Base-by-base conservation (phyloP, 768 basidiomycete genomes). In the Lentinula detonsa region DNA sequence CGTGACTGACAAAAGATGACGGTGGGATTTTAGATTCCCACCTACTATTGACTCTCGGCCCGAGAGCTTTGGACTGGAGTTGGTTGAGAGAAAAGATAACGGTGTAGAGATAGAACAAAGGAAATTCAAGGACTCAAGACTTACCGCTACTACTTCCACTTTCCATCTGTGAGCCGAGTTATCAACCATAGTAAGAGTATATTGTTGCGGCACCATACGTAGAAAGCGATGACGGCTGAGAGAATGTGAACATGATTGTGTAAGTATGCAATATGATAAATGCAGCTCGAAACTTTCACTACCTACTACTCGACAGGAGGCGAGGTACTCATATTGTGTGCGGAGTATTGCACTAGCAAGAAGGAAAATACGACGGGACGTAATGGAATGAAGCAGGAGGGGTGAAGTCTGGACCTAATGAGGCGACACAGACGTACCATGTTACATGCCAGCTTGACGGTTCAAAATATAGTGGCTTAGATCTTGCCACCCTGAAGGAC, bases 401-500 rank as follows among this genome's bases (percentile, higher is more conserved):
- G n/a, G 43, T 21, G 16, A 15, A 15, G 43, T 18, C 16, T 18
- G 7, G 16, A 45, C 15, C 16, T 10, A 45, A 15, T 16, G n/a
- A 18, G 39, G 9, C 39, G 6, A n/a, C 4, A 6, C 42, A 16
- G n/a, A 11, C 15, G 15, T 16, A 43, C n/a, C 15, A 6, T 16
- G n/a, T 6, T 71, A 85, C 73, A 86, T 74, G 63, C 88, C 88
- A 43, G 86, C 84, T 70, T 89, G 87, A 64, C 89, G 87, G 70
- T 87, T 91, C 59, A 89, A 73, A 68, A 91, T 84, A 68, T 90
- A 92, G 61, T 89, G 72, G 66, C 83, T 84, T 62, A 92, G 76
- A 75, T 91, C 88, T 67, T 91, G 90, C 90, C 89, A 91, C 43
- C 89, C 89, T 87, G 68, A 49, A 62, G 48, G 57, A 21, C 61